Evolutionary conservation across 495 filamentous ascomycete genomes (phyloP).

Genomic region (Podospora australis): DNA sequence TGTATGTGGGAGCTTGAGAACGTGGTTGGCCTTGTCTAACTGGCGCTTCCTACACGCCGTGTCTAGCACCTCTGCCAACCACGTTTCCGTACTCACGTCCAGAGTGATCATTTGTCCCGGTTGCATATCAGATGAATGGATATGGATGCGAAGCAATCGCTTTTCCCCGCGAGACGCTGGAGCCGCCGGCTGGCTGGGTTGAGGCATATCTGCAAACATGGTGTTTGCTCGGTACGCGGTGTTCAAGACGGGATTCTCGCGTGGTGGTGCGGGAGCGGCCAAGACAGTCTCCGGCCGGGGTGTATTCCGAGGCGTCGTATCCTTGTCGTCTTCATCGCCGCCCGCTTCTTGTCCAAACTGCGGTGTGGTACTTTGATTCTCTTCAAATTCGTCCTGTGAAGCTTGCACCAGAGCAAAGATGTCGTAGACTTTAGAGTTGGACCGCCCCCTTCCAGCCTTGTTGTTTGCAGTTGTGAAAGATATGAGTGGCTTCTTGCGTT

Average conservation of each 20-base stretch:
- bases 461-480: constrained; percentile 93
- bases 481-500: constrained; percentile 67
- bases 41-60: constrained; percentile 83
- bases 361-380: constrained; percentile 71
- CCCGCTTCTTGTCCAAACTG: constrained; percentile 55
- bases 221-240: constrained; percentile 50
- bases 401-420: constrained; percentile 90
- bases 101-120: constrained; percentile 62
- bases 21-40: constrained; percentile 80
- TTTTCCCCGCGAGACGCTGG: constrained; percentile 58
- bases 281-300: constrained; percentile 36
- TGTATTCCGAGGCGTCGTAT: constrained; percentile 35
- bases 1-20: constrained; percentile 79
- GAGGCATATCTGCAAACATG: constrained; percentile 59
- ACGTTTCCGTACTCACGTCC: constrained; percentile 86
- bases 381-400: constrained; percentile 64
- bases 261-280: constrained; percentile 24
- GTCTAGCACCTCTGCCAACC: constrained; percentile 88
- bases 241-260: constrained; percentile 55
- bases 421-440: constrained; percentile 79
- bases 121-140: constrained; percentile 67
- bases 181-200: constrained; percentile 55
- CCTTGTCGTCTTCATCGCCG: constrained; percentile 35
- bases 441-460: constrained; percentile 56
- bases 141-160: constrained; percentile 68